Evolutionary conservation across 2,329 filamentous ascomycete genomes (phyloP).

Genomic region (Curvularia sp.): DNA sequence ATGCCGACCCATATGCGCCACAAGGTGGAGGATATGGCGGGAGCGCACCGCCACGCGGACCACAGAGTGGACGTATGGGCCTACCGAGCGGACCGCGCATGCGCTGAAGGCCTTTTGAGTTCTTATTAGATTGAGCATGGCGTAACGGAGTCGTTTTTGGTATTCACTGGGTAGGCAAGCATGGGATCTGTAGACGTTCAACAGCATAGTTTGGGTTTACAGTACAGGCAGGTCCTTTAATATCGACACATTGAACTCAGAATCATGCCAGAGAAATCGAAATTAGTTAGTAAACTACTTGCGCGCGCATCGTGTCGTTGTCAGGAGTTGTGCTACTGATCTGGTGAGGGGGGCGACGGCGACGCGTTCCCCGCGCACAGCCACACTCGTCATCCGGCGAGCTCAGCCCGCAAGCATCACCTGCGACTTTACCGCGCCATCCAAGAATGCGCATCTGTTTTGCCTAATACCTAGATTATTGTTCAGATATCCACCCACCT

Average conservation of each 20-base stretch:
- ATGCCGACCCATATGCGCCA: constrained; percentile 44
- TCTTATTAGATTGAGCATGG: constrained; percentile 24
- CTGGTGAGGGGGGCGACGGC: constrained; percentile 9
- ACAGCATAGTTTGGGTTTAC: constrained; percentile 12
- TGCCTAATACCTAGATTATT: constrained; percentile 1
- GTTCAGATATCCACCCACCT: not conserved
- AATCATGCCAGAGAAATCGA: not conserved
- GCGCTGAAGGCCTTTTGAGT: constrained; percentile 28
- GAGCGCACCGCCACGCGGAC: constrained; percentile 34
- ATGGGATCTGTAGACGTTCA: constrained; percentile 7
- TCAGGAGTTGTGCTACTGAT: constrained; percentile 1
- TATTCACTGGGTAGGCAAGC: constrained; percentile 9
- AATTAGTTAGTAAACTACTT: not conserved
- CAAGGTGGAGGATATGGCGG: constrained; percentile 33
- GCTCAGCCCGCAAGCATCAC: constrained; percentile 26
- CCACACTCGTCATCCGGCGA: constrained; percentile 17
- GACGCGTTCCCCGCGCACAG: constrained; percentile 18
- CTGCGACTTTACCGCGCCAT: constrained; percentile 18
- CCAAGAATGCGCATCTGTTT: constrained; percentile 13
- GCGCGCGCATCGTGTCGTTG: not conserved
- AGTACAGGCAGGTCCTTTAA: constrained; percentile 15
- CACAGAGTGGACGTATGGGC: constrained; percentile 45
- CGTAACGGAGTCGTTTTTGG: constrained; percentile 27
- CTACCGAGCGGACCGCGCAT: constrained; percentile 51
- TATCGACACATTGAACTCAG: constrained; percentile 6